Evolutionary conservation across 1,284 basidiomycete genomes (phyloP).

Genomic region (Apiotrichum mycotoxinovorans): DNA sequence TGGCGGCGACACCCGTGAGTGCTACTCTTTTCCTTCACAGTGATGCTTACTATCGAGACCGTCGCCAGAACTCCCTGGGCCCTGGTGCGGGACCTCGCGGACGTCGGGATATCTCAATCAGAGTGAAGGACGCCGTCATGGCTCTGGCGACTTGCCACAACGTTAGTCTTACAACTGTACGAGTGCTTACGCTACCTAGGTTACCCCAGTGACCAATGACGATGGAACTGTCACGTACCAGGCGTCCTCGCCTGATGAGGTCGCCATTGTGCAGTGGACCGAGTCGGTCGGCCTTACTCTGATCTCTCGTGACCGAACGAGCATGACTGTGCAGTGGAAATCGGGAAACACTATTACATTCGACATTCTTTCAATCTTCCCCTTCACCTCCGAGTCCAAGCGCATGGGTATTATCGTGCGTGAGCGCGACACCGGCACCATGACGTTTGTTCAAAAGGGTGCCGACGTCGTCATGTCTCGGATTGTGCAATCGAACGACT

Average conservation of each 20-base stretch:
- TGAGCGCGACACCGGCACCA: conserved; percentile 68
- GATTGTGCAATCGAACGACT: conserved; percentile 95
- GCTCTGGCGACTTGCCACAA: conserved; percentile 96
- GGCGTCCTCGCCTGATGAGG: conserved; percentile 97
- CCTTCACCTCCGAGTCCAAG: conserved; percentile 97
- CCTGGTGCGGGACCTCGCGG: conserved; percentile 62
- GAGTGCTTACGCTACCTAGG: conserved; percentile 55
- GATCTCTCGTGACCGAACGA: conserved; percentile 78
- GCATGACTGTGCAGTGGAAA: conserved; percentile 73
- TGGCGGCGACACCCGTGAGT: conserved; percentile 52
- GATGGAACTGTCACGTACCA: conserved; percentile 94
- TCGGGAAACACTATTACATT: conserved; percentile 63
- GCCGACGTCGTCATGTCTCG: conserved; percentile 95
- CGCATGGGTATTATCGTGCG: conserved; percentile 97
- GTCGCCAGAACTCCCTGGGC: conserved; percentile 36
- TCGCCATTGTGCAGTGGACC: conserved; percentile 98
- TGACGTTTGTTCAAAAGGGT: conserved; percentile 91
- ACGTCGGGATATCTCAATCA: conserved; percentile 87
- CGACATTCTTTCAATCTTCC: conserved; percentile 91
- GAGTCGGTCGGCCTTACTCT: conserved; percentile 89
- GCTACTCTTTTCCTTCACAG: too few relatives aligned
- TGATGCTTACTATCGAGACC: conserved; percentile 10
- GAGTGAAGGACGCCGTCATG: conserved; percentile 89
- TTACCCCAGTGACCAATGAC: conserved; percentile 91
- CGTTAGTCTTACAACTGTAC: conserved; percentile 54